Percentiles rank a stretch among this genome's conserved stretches.
Conservation (phyloP, 2,329 filamentous ascomycete genomes). For the Diaporthe eres region DNA sequence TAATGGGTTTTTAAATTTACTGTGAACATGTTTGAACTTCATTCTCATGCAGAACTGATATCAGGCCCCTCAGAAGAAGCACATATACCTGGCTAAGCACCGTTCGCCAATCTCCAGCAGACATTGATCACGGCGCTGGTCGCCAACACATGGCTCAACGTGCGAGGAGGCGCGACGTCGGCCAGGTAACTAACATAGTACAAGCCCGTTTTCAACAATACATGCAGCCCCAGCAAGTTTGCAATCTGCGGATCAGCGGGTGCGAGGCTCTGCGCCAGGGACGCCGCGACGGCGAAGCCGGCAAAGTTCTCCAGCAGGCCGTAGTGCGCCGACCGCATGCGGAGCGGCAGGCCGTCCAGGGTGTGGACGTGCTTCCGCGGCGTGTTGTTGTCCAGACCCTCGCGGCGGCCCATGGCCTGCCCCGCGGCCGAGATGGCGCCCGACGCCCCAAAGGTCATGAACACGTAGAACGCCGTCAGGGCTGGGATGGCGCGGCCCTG, state of each 20-base stretch:
- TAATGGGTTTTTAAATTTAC: no score
- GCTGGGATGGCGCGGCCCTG: constrained; percentile 35
- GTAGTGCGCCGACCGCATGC: constrained; percentile 37
- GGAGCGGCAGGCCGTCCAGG: constrained; percentile 33
- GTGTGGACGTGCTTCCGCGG: constrained; percentile 31
- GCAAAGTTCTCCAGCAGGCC: constrained; percentile 38
- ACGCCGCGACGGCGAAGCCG: constrained; percentile 32
- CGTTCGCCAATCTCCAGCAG: constrained; percentile 30
- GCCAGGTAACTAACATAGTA: constrained; percentile 31
- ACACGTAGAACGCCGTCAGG: constrained; percentile 34
- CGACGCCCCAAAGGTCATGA: constrained; percentile 31
- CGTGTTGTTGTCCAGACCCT: constrained; percentile 27
- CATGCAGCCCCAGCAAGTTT: constrained; percentile 36
- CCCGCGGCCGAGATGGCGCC: constrained; percentile 33
- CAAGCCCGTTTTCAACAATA: constrained; percentile 33
- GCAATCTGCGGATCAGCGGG: constrained; percentile 28
- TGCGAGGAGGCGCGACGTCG: constrained; percentile 20
- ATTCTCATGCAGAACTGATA: background rate
- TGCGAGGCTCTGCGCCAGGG: constrained; percentile 34
- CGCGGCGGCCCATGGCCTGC: constrained; percentile 34
- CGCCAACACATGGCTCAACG: constrained; percentile 32
- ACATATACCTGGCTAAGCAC: background rate
- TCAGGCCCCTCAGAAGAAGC: no score
- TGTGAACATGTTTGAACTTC: background rate
- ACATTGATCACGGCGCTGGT: constrained; percentile 32